Percentiles rank a stretch among this genome's conserved stretches.
These are phyloP conservation scores for Sclerotinia subarctica DNA, from an alignment of 2,329 filamentous ascomycete genomes.

Conservation along the genomic window DNA sequence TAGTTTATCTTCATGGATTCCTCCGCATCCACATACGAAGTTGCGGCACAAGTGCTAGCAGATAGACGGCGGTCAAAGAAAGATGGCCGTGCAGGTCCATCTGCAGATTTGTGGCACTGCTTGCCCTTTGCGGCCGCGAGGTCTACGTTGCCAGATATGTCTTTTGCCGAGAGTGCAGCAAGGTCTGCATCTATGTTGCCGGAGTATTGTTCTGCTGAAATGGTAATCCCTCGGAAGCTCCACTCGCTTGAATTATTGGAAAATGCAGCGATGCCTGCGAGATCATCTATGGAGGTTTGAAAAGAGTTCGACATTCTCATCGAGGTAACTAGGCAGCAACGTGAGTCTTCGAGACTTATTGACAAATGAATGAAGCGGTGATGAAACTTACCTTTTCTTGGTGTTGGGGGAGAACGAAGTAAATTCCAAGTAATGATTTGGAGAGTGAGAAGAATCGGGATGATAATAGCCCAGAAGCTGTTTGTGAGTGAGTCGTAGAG, in stretches of 20 bases:
- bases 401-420: background rate
- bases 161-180: background rate
- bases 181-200: background rate
- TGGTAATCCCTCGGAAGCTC: slow-evolving; percentile 1
- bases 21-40: background rate
- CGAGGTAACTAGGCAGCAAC: background rate
- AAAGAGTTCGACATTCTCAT: background rate
- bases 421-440: background rate
- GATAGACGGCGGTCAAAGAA: background rate
- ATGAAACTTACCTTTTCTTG: slow-evolving; percentile 1
- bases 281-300: background rate
- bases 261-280: background rate
- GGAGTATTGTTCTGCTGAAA: background rate
- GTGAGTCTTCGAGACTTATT: background rate
- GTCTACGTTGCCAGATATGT: background rate
- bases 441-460: background rate
- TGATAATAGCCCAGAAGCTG: background rate
- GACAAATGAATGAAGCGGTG: slow-evolving; percentile 2
- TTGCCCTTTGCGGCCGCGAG: background rate
- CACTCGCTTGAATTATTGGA: background rate
- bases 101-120: background rate
- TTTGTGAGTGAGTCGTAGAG: background rate
- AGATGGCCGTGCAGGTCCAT: background rate
- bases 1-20: background rate
- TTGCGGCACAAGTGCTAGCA: background rate